Conservation (phyloP, 768 basidiomycete species). For the Suillus weaverae region DNA sequence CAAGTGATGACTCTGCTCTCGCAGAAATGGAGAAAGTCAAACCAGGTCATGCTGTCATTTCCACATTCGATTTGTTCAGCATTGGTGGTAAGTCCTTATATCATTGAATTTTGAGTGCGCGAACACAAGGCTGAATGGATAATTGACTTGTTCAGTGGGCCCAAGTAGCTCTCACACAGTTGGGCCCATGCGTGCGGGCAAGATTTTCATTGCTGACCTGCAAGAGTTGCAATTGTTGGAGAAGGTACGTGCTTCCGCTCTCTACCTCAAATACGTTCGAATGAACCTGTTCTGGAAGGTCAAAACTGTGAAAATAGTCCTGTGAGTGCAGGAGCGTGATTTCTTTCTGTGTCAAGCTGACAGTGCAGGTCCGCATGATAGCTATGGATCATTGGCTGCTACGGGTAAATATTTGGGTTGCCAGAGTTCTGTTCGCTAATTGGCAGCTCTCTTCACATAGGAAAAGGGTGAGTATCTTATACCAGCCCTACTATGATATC, state of each 20-base stretch:
- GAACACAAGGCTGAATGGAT: neutral
- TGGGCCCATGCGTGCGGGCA: constrained; percentile 89
- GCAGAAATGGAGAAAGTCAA: constrained; percentile 24
- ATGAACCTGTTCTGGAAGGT: constrained; percentile 46
- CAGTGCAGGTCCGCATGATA: constrained; percentile 26
- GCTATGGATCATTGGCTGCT: constrained; percentile 91
- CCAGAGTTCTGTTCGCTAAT: constrained; percentile 8
- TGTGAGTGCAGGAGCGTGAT: constrained; percentile 45
- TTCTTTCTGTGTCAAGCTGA: constrained; percentile 12
- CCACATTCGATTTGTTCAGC: constrained; percentile 90
- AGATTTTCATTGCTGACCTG: constrained; percentile 81
- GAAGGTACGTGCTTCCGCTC: constrained; percentile 45
- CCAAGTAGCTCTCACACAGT: constrained; percentile 68
- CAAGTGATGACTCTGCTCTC: constrained; percentile 8
- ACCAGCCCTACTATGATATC: constrained; percentile 6
- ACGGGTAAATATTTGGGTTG: constrained; percentile 55
- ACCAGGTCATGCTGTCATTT: constrained; percentile 87
- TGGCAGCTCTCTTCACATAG: constrained; percentile 34
- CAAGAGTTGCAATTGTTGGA: constrained; percentile 66
- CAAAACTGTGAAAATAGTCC: constrained; percentile 76
- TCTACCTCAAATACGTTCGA: neutral
- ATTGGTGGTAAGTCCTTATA: constrained; percentile 65
- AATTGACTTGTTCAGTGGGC: constrained; percentile 46
- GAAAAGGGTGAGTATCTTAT: constrained; percentile 64
- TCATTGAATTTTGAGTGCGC: neutral